Evolutionary conservation across 495 filamentous ascomycete genomes (phyloP), one percentile per base, ranked within the genome.

Genomic region (Hypoxylon rickii): DNA sequence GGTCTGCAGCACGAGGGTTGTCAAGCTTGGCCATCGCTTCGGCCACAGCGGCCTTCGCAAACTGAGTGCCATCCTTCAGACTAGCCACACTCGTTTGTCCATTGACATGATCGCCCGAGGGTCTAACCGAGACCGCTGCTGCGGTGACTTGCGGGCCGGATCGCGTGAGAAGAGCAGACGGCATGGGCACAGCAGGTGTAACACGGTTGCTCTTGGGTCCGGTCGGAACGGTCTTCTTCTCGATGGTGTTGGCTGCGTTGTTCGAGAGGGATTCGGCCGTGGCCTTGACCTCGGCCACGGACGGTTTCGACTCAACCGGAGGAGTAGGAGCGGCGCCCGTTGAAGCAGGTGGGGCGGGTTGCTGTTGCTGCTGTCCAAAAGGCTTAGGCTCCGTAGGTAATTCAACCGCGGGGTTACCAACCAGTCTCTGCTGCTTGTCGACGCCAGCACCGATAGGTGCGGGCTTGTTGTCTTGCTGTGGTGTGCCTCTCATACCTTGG

Each of bases 1-100:
- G 16, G 13, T 53, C 46, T 10, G 50, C 29, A 12, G 79, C 72
- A n/a, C 82, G 78, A 8, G 80, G 73, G 19, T 66, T 59, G 19
- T 64, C 65, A 10, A 96, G 72, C 62, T 93, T 90, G 10, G 90
- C 90, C 90, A 96, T 95, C 2, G 91, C 91, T 6, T 86, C 87
- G 31, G 90, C 91, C 42, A 96, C 92, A 21, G 91, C 92, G 39
- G 88, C 89, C 33, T 85, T 88, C 5, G 92, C 92, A 32, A 87
- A 88, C 61, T 88, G 85, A 4, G 90, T 93, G 2, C 90, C 90
- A 69, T 92, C 88, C 42, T 82, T 83, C 45, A 80, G 44, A 19
- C 70, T 63, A 15, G 73, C 66, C 11, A 67, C 59, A 13, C 56
- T 67, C 1, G 65, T 43, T 47, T 64, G 42, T 32, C 70, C 61